phyloP scores from a whole-genome alignment of 179 eudicot genomes.

The Silene noctiflora region DNA sequence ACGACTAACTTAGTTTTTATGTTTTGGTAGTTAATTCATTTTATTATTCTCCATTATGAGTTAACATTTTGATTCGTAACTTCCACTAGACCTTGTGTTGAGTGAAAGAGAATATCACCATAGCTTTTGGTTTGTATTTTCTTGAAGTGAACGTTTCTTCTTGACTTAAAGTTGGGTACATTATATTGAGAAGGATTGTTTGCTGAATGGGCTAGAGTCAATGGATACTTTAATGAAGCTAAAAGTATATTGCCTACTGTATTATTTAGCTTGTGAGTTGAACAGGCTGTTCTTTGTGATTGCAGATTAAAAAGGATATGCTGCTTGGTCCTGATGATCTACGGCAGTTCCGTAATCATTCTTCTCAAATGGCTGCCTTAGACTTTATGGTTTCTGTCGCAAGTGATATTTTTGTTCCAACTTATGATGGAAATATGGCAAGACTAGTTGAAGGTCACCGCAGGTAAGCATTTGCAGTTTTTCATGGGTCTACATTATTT shows the following conservation, averaged over 20 bases:
- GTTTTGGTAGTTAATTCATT: neutral
- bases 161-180: neutral
- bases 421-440: constrained; percentile 99
- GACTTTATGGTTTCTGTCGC: constrained; percentile 95
- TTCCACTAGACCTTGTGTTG: neutral
- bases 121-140: too few species aligned
- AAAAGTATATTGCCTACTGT: neutral
- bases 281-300: constrained; percentile 9
- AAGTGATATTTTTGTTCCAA: constrained; percentile 71
- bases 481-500: neutral
- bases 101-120: too few species aligned
- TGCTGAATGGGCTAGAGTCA: neutral
- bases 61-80: neutral
- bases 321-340: constrained; percentile 72
- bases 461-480: constrained; percentile 43
- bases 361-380: constrained; percentile 98
- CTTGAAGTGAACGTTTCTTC: too few species aligned
- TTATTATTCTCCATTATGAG: neutral
- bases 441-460: constrained; percentile 96
- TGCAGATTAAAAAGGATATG: constrained; percentile 86
- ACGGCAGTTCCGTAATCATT: constrained; percentile 84
- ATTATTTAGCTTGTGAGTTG: neutral
- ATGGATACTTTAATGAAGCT: constrained; percentile 6
- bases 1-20: neutral
- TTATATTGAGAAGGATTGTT: neutral